Conservation (phyloP, 2,329 filamentous ascomycete species). For the Colletotrichum kahawae region DNA sequence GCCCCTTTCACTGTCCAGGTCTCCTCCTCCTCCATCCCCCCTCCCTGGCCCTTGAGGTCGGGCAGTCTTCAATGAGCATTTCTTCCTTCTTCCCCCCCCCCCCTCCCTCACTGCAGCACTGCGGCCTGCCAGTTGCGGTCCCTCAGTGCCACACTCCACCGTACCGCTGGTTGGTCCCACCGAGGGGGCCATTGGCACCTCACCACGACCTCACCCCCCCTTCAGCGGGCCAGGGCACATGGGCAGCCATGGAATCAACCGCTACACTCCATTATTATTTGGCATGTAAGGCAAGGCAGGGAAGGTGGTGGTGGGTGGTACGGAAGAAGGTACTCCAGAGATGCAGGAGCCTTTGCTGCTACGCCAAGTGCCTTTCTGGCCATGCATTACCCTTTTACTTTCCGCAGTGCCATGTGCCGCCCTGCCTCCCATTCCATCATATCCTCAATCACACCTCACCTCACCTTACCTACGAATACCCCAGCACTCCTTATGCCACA, state of each 20-base stretch:
- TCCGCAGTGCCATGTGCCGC: slow-evolving; percentile 2
- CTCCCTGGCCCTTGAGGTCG: too few relatives aligned
- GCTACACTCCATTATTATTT: background rate
- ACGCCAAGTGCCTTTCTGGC: background rate
- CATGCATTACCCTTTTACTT: background rate
- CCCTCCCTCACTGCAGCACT: too few relatives aligned
- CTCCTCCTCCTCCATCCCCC: too few relatives aligned
- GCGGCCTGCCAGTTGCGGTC: too few relatives aligned
- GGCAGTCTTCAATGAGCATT: too few relatives aligned
- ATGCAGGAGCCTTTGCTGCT: background rate
- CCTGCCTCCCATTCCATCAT: background rate
- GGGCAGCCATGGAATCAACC: background rate
- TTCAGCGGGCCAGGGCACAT: background rate
- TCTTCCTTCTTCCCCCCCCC: too few relatives aligned
- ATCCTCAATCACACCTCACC: slow-evolving; percentile 6
- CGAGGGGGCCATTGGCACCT: too few relatives aligned
- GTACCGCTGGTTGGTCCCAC: too few relatives aligned
- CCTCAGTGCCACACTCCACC: too few relatives aligned
- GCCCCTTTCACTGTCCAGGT: too few relatives aligned
- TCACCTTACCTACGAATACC: background rate
- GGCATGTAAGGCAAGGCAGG: background rate
- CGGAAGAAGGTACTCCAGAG: background rate
- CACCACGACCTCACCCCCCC: background rate
- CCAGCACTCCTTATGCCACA: background rate
- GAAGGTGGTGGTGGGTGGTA: background rate